Base-by-base conservation (phyloP, 495 filamentous ascomycete species). In the Lasiosphaeria miniovina region DNA sequence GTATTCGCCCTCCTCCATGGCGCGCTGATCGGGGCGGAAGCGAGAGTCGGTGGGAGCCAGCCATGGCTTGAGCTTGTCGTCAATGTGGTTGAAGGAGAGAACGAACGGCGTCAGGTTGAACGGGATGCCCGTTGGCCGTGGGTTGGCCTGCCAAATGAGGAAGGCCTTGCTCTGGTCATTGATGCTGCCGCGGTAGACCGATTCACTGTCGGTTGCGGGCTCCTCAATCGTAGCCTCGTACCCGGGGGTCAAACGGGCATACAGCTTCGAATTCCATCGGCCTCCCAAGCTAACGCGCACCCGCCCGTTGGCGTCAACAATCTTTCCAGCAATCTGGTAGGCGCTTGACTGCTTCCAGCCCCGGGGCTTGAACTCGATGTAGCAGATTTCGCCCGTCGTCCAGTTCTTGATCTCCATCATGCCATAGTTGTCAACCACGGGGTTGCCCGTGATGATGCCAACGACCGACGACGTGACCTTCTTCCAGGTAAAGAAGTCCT, bases 61-160 rank as follows among this genome's bases (percentile, higher is more conserved):
- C 72, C 86, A 82, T 5, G 86, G 80, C 40, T 74, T 77, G 49
- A 98, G 81, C 8, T 80, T 79, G 8, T 93, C 89, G 31, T 92
- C 88, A 31, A 96, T 72, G 54, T 90, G 89, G 72, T 98, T 97
- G 54, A 98, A 87, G 0, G 93, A 95, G 62, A 98, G 83, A 14
- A 91, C 93, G 72, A 98, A 98, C 4, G 94, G 94, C 0, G 94
- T 98, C 57, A 98, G 80, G 74, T 98, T 98, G 82, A 98, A 98
- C 3, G 94, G 94, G 48, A 96, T 88, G 24, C 89, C 91, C 7
- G 82, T 75, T 0, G 94, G 94, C 0, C 94, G 86, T 15, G 78
- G 68, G 72, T 97, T 86, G 41, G 86, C 85, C 77, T 98, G 88
- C 94, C 94, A 98, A 52, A 98, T 88, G 10, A 96, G 73, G 76